phyloP scores from a whole-genome alignment of 106 monocot species.

The Chionographis japonica region DNA sequence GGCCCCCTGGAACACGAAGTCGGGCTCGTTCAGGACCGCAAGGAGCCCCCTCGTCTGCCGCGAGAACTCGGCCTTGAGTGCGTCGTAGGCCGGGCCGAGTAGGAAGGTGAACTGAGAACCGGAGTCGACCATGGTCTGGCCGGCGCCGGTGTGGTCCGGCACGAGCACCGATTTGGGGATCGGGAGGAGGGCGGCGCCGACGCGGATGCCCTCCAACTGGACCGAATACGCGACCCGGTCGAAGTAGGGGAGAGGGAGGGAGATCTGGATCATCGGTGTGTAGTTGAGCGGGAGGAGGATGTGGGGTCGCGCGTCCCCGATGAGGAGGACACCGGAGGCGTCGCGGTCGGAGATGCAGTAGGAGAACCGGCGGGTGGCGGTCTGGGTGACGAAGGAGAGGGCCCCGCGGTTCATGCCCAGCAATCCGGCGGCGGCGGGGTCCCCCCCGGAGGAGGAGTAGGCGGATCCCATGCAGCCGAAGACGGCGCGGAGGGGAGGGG shows the following conservation, averaged over 20 bases:
- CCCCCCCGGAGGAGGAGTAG: conserved; percentile 31
- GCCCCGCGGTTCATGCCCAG: conserved; percentile 93
- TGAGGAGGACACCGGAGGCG: conserved; percentile 55
- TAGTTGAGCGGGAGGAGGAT: conserved; percentile 67
- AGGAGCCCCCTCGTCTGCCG: conserved; percentile 49
- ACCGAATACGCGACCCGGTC: conserved; percentile 93
- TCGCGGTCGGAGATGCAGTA: conserved; percentile 83
- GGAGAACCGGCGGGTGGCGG: conserved; percentile 58
- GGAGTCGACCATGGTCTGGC: conserved; percentile 95
- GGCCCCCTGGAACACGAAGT: conserved; percentile 80
- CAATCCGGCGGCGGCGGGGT: conserved; percentile 33
- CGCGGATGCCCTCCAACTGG: conserved; percentile 72
- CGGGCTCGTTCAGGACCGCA: conserved; percentile 44
- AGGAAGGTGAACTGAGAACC: conserved; percentile 92
- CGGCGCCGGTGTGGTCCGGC: conserved; percentile 95
- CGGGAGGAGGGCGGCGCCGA: conserved; percentile 40
- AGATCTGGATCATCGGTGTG: conserved; percentile 61
- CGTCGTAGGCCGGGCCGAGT: conserved; percentile 67
- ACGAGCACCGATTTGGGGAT: conserved; percentile 69
- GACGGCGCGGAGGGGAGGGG: conserved; percentile 30
- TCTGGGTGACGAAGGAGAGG: conserved; percentile 81
- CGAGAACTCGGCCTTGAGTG: conserved; percentile 53
- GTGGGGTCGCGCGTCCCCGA: conserved; percentile 37
- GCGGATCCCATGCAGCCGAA: conserved; percentile 86
- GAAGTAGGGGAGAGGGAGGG: conserved; percentile 87